These are phyloP conservation scores for Helenozyma rhizophorensis DNA, from an alignment of 805 yeast species.

Conservation along the genomic window DNA sequence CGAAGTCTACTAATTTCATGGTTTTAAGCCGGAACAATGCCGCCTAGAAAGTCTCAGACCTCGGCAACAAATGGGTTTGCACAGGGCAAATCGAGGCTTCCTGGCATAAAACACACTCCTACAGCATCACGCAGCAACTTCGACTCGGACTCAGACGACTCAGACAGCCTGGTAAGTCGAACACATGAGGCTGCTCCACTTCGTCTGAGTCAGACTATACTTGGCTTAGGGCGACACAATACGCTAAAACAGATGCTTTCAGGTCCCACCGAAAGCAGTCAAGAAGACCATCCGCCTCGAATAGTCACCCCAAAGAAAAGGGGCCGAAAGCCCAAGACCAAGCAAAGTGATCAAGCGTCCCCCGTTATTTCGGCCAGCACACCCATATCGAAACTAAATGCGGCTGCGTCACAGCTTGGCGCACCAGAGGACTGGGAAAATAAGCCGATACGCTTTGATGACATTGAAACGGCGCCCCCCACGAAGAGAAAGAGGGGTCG, in stretches of 20 bases:
- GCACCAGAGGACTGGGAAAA: conserved; percentile 4
- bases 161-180: conserved; percentile 2
- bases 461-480: conserved; percentile 5
- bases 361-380: conserved; percentile 13
- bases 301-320: conserved; percentile 3
- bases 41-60: conserved; percentile 7
- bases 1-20: no score
- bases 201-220: conserved; percentile 10
- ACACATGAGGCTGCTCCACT: conserved; percentile 2
- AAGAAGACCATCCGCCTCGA: not conserved
- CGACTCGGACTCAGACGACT: conserved; percentile 9
- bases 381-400: conserved; percentile 13
- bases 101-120: not conserved
- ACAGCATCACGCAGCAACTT: conserved; percentile 1
- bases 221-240: conserved; percentile 15
- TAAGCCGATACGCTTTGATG: conserved; percentile 6
- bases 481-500: conserved; percentile 2
- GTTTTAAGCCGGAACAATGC: no score
- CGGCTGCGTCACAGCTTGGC: conserved; percentile 10
- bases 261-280: conserved; percentile 1
- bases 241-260: conserved; percentile 15
- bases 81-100: not conserved
- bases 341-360: conserved; percentile 1
- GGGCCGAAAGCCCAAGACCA: conserved; percentile 2
- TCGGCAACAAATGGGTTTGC: conserved; percentile 1